Evolutionary conservation across 768 basidiomycete species (phyloP).

Genomic region (Tephrocybe rancida): DNA sequence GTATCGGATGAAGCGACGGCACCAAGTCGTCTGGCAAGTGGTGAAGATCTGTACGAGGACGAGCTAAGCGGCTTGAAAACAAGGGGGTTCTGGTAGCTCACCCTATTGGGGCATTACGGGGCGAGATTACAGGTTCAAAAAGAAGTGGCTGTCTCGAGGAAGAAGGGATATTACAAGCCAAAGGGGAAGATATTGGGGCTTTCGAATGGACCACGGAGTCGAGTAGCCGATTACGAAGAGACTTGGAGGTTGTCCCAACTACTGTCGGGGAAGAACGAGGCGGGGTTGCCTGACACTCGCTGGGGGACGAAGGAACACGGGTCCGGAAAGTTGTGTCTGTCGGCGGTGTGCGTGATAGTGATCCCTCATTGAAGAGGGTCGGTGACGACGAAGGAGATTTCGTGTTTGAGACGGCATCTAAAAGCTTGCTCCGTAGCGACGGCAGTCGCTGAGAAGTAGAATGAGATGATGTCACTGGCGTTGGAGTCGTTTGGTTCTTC

Average conservation of each 20-base stretch:
- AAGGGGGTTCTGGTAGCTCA: slow-evolving; percentile 11
- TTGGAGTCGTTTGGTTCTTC: slow-evolving; percentile 25
- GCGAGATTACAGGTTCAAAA: slow-evolving; percentile 21
- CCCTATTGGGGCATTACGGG: slow-evolving; percentile 14
- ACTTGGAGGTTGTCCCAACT: slow-evolving; percentile 2
- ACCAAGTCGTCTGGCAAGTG: slow-evolving; percentile 6
- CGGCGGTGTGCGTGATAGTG: neutral
- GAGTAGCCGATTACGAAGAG: slow-evolving; percentile 1
- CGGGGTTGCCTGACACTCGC: neutral
- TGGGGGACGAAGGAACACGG: neutral
- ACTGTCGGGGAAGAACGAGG: slow-evolving; percentile 9
- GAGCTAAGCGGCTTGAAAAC: too few relatives aligned
- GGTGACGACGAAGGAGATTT: slow-evolving; percentile 4
- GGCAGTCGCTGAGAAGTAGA: neutral
- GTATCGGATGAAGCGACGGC: slow-evolving; percentile 35
- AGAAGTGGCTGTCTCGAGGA: slow-evolving; percentile 21
- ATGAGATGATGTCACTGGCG: neutral
- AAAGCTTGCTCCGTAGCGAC: slow-evolving; percentile 4
- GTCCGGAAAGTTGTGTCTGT: neutral
- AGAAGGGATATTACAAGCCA: slow-evolving; percentile 12
- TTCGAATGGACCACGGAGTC: slow-evolving; percentile 3
- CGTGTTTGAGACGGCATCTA: slow-evolving; percentile 7
- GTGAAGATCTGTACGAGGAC: neutral
- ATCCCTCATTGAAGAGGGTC: slow-evolving; percentile 7
- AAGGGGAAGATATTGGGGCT: slow-evolving; percentile 25